A percentile compares a stretch with the other conserved stretches of the same genome.
phyloP scores from a whole-genome alignment of 2,329 filamentous ascomycete species.

The Arthrobotrys megalospora region DNA sequence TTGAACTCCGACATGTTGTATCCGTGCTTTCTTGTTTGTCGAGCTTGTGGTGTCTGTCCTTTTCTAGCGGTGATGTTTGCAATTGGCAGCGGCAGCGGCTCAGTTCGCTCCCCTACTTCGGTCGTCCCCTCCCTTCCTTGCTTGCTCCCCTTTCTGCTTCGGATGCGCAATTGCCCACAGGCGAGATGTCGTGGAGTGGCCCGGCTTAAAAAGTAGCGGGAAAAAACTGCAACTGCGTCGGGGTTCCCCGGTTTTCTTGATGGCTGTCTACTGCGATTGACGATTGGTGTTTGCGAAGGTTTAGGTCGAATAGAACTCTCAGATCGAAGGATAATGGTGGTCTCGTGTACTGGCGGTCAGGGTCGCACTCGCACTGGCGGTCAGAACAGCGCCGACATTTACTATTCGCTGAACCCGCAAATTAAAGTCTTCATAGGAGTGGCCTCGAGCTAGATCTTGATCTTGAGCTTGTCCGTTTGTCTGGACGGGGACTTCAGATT shows the following conservation, averaged over 20 bases:
- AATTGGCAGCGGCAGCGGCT: constrained; percentile 21
- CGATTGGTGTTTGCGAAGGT: constrained; percentile 32
- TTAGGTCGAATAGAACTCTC: constrained; percentile 5
- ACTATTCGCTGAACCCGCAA: constrained; percentile 44
- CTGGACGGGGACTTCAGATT: constrained; percentile 16
- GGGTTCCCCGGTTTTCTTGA: constrained; percentile 14
- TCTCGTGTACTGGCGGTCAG: constrained; percentile 27
- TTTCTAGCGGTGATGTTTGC: constrained; percentile 7
- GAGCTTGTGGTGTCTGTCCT: constrained; percentile 15
- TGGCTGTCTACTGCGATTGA: constrained; percentile 12
- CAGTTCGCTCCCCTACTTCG: constrained; percentile 22
- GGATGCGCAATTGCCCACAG: constrained; percentile 39
- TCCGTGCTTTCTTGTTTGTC: constrained; percentile 26
- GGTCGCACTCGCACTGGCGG: constrained; percentile 59
- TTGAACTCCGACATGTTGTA: constrained; percentile 57
- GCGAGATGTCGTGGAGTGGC: constrained; percentile 21
- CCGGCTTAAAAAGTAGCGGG: constrained; percentile 11
- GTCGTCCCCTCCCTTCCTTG: constrained; percentile 30
- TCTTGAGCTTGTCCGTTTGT: constrained; percentile 21
- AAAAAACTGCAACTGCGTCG: constrained; percentile 14
- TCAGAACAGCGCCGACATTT: constrained; percentile 57
- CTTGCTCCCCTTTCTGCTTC: constrained; percentile 39
- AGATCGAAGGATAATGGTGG: constrained; percentile 14
- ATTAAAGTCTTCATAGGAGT: constrained; percentile 22
- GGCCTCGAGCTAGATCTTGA: constrained; percentile 28